Evolutionary conservation across 2,329 filamentous ascomycete species (phyloP), one percentile per base, ranked within the genome.

Genomic region (Acephala macrosclerotiorum): DNA sequence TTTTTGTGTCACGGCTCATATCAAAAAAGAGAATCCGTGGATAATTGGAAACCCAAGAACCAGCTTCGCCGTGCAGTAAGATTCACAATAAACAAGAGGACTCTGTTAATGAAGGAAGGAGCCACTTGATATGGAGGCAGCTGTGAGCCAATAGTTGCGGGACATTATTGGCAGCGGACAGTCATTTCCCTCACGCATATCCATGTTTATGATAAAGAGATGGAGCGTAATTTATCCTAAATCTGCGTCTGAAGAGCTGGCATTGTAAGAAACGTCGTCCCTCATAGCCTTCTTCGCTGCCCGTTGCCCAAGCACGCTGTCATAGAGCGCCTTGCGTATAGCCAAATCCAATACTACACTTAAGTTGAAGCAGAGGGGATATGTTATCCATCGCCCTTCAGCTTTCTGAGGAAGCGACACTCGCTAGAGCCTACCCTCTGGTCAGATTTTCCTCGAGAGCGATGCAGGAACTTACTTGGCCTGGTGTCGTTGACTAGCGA

Each of bases 191-290:
- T 40, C 22, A 58, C 55, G 25, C 22, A 18, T 38, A 36, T 58
- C 26, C 18, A 29, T 58, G 29, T 25, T 58, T 29, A 47, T 33
- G 4, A 33, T 5, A 33, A 33, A 33, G 29, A 33, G 47, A 60
- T 11, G 51, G 42, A 60, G 40, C 42, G 36, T 60, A 29, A 38
- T 49, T 63, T 60, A 68, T 40, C 66, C 60, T 29, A 51, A 35
- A 8, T 68, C 57, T 45, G 58, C 63, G 18, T 67, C 64, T 59
- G 64, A 66, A 61, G 58, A 68, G 29, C 64, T 66, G 29, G 65
- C 56, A 61, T 69, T 70, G 58, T 67, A 68, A 61, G 67, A 69
- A 47, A 25, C 45, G 49, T 69, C 67, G 51, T 71, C 67, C 55
- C 0, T 69, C 56, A 59, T 64, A 66, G 67, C 63, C 61, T 65